phyloP scores from a whole-genome alignment of 495 filamentous ascomycete genomes.

The Penicillium lagena region DNA sequence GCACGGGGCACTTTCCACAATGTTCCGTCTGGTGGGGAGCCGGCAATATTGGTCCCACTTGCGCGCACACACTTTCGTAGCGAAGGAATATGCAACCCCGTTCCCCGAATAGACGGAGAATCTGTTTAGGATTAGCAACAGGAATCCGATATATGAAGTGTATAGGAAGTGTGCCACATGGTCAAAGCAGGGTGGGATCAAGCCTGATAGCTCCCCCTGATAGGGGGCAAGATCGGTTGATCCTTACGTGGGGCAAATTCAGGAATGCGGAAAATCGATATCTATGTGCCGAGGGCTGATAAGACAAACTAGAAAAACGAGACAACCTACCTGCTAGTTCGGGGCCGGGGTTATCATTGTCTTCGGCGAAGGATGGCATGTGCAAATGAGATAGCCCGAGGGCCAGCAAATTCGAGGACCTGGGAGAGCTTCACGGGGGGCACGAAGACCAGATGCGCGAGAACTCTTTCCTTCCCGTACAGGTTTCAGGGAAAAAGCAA shows the following conservation, averaged over 20 bases:
- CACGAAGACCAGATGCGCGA: conserved; percentile 8
- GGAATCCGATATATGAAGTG: neutral
- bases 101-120: conserved; percentile 20
- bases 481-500: neutral
- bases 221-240: no score
- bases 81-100: conserved; percentile 19
- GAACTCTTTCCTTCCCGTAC: neutral
- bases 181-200: neutral
- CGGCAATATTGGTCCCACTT: conserved; percentile 13
- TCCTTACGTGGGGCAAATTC: no score
- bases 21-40: conserved; percentile 17
- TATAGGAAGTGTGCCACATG: neutral
- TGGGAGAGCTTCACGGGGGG: neutral
- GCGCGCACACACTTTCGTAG: conserved; percentile 18
- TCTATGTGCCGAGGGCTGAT: no score
- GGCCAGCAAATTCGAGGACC: neutral
- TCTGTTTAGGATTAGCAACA: conserved; percentile 23
- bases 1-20: conserved; percentile 20
- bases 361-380: conserved; percentile 33
- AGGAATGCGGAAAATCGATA: no score
- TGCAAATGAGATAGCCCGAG: conserved; percentile 5
- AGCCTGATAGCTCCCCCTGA: no score
- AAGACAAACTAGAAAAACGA: conserved; percentile 1
- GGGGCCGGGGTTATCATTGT: conserved; percentile 13
- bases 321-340: conserved; percentile 31